Base-by-base conservation (phyloP, 805 yeast genomes). In the Candida andamanensis region DNA sequence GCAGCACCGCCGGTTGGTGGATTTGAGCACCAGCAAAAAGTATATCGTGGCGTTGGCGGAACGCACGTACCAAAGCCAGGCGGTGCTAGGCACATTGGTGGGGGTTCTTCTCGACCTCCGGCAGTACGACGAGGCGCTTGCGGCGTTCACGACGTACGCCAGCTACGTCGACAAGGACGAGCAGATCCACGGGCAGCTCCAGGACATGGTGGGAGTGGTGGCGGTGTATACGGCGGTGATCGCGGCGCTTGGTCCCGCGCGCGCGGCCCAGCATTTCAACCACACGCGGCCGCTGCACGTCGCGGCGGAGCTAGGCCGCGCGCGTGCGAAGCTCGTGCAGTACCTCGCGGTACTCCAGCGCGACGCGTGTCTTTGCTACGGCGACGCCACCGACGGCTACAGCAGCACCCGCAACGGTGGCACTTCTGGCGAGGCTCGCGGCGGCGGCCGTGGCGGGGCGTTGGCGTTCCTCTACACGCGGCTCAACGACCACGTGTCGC, bases 51-150 rank as follows among this genome's bases (percentile, higher is more conserved):
- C 44, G 33, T 43, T 52, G 29, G 45, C 59, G 2, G 45, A 49
- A 15, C 57, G 52, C 27, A 54, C 69, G 1, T 66, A 56, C 39
- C 70, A 64, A 36, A 59, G 63, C 41, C 57, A 55, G 31, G 36
- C 45, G 2, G 55, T 65, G n/a, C 46, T 63, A 16, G 41, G 52
- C 8, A 52, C 52, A 32, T 50, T 56, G 26, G 54, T 65, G 17
- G 45, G 52, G 27, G 44, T 56, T 1, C 49, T 63, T 27, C 40
- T 63, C 13, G 60, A 58, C 12, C 41, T 53, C 29, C 42, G 49
- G 6, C 69, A 65, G 36, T 59, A 51, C 37, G 72, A 66, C 35
- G 71, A 66, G 39, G 72, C 71, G 1, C 47, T 58, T 31, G 67
- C 67, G 6, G 69, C 69, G 0, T 56, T 64, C 35, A 56, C 55